Base-by-base conservation (phyloP, 768 basidiomycete species). In the Vishniacozyma victoriae region DNA sequence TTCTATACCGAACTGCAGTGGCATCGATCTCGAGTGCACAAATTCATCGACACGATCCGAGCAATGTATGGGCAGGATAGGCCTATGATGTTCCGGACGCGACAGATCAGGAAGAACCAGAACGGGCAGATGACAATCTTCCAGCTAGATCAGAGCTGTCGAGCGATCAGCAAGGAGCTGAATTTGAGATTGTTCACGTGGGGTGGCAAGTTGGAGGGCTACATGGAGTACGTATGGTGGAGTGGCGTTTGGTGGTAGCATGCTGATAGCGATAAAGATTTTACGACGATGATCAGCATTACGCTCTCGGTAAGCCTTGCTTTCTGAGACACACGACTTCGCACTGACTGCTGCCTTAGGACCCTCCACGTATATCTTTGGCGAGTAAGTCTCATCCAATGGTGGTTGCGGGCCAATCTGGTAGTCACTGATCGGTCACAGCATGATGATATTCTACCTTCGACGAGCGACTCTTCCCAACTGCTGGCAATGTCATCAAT, bases 221-320 rank as follows among this genome's bases (percentile, higher is more conserved):
- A 29, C 13, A 16, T 38, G 22, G 31, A 38, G 45, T 50, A n/a
- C 23, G 35, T 42, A 15, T 35, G 13, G 20, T 16, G 13, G 14
- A 20, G 20, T 24, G 2, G 33, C 26, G 44, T 44, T 25, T 41
- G 27, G 1, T 52, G 45, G 45, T 18, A 36, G 36, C 20, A 23
- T 3, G 13, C 1, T n/a, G 29, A 9, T 16, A 15, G 14, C n/a
- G 29, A 27, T 13, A 20, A 18, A 55, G 54, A n/a, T 59, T 52
- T 35, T 47, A 55, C 27, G 57, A 59, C 31, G 46, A 55, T 18
- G 57, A 59, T 39, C 57, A 59, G 37, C 57, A 59, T 36, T 59
- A 50, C 31, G 25, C 40, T 13, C 41, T 49, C 12, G 48, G 47
- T 48, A 9, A 26, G 31, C 23, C 12, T 19, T 12, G 12, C 20